Base-by-base conservation (phyloP, 179 eudicot species). In the Corrigiola litoralis region DNA sequence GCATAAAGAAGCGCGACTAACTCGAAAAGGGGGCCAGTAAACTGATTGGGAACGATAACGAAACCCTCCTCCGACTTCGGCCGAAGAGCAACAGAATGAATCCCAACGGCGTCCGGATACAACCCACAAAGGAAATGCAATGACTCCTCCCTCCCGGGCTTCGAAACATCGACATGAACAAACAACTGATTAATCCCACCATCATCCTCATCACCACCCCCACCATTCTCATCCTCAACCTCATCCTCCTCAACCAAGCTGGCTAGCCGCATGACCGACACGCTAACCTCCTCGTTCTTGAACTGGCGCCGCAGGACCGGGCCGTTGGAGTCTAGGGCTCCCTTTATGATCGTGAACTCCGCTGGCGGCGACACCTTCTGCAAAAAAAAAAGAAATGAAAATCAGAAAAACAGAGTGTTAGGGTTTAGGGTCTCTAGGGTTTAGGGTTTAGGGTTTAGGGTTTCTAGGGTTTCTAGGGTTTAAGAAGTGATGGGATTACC, bases 91-190 rank as follows among this genome's bases (percentile, higher is more conserved):
- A 92, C 85, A 21, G 98, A 87, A 29, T 92, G 97, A 70, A 92
- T 84, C 33, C 95, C 97, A 63, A 90, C 42, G 8, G 97, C 97
- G 79, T 92, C 98, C 0, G 97, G 99, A 55, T 90, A 94, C 77
- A 94, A 68, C 34, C 97, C 96, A 48, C 97, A 94, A 25, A 94
- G 90, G 41, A 94, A 81, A 71, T 83, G 92, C 85, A 94, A 54
- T 44, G 89, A 73, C 16, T 82, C 70, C 9, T 70, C 66, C 66
- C 76, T 75, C 20, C 81, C 84, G 32, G 85, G 91, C 75, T 90
- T 94, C 12, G 85, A 72, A 32, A 94, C 75, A 70, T 84, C 94
- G 56, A 88, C 81, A 63, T 94, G 94, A 79, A 94, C 80, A 68
- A 87, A 90, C 78, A 90, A 77, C 68, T 90, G 99, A 70, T 87